Percentiles rank a stretch among this genome's conserved stretches.
Conservation (phyloP, 1,284 basidiomycete genomes). For the Salmacisia buchloeana region DNA sequence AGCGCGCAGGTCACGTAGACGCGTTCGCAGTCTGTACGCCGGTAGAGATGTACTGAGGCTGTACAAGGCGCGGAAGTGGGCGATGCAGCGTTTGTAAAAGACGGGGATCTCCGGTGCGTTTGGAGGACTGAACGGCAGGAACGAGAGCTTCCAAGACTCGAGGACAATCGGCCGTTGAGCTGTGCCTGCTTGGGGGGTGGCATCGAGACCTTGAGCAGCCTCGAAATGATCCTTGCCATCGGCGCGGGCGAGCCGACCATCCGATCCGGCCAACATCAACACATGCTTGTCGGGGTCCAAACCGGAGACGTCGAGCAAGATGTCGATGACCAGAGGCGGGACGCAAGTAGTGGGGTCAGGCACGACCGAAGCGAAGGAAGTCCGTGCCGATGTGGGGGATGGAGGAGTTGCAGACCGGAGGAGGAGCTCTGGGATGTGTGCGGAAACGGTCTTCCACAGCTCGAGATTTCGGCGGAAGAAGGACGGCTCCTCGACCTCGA, state of each 20-base stretch:
- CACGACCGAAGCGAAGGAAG: background rate
- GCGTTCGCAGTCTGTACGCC: slow-evolving; percentile 29
- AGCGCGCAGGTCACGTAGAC: slow-evolving; percentile 20
- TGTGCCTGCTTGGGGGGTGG: background rate
- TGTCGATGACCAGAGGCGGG: slow-evolving; percentile 48
- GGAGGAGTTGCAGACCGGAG: background rate
- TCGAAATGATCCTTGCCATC: background rate
- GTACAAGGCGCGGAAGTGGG: slow-evolving; percentile 47
- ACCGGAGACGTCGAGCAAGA: slow-evolving; percentile 45
- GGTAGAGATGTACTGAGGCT: slow-evolving; percentile 40
- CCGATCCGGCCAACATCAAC: slow-evolving; percentile 34
- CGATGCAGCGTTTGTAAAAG: slow-evolving; percentile 50
- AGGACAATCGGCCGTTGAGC: slow-evolving; percentile 21
- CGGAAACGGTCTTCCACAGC: slow-evolving; percentile 44
- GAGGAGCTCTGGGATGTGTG: slow-evolving; percentile 18
- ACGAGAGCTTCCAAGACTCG: slow-evolving; percentile 29
- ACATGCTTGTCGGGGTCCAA: slow-evolving; percentile 36
- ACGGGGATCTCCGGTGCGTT: slow-evolving; percentile 37
- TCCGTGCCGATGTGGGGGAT: background rate
- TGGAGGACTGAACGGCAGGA: slow-evolving; percentile 15
- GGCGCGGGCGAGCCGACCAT: slow-evolving; percentile 12
- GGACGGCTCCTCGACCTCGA: slow-evolving; percentile 49
- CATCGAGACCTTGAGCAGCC: no score
- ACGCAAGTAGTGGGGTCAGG: slow-evolving; percentile 14
- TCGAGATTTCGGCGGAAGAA: slow-evolving; percentile 48